These are phyloP conservation scores for Botrytis tulipae DNA, from an alignment of 2,329 filamentous ascomycete genomes.

Conservation along the genomic window DNA sequence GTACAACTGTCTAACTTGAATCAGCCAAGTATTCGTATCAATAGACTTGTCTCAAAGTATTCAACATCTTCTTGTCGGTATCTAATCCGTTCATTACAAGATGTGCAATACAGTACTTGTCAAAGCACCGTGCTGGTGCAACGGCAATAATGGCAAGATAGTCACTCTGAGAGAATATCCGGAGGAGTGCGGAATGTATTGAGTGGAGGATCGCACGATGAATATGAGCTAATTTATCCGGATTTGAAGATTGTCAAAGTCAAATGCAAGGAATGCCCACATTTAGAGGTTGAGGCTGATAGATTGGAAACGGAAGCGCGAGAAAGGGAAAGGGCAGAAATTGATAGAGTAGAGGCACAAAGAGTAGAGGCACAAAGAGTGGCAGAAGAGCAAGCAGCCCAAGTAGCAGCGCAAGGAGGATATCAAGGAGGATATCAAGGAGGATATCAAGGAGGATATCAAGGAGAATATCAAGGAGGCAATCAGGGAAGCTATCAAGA, in stretches of 20 bases:
- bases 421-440: background rate
- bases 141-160: background rate
- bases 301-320: background rate
- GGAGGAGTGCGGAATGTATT: too few species aligned
- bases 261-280: background rate
- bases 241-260: rapidly evolving
- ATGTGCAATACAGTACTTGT: background rate
- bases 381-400: background rate
- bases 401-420: background rate
- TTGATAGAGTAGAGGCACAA: background rate
- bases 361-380: background rate
- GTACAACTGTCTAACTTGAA: background rate
- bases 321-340: background rate
- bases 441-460: rapidly evolving
- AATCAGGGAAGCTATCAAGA: too few species aligned
- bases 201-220: background rate
- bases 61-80: background rate
- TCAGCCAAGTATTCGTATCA: background rate
- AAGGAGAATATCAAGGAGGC: background rate
- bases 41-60: background rate
- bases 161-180: too few species aligned
- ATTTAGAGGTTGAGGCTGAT: background rate
- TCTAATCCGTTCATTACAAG: background rate
- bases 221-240: rapidly evolving
- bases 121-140: background rate